These are phyloP conservation scores for Trichomonas tenax DNA, from an alignment of 208 protist genomes.

Conservation along the genomic window DNA sequence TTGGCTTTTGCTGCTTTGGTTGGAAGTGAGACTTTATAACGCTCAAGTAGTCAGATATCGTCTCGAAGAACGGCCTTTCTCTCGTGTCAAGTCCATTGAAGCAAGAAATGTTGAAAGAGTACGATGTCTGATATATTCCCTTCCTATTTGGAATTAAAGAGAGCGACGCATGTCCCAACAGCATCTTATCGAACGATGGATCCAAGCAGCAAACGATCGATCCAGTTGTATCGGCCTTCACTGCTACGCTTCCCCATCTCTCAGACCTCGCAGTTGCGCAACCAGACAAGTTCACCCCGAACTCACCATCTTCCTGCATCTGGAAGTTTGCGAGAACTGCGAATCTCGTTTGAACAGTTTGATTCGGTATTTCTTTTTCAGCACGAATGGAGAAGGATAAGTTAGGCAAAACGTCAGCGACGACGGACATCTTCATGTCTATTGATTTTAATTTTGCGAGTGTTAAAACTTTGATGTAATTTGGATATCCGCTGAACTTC, in stretches of 20 bases:
- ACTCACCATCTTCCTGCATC: background rate
- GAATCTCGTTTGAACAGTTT: background rate
- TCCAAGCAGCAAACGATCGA: background rate
- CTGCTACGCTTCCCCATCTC: background rate
- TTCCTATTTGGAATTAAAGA: background rate
- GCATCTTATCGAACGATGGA: background rate
- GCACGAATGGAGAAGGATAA: background rate
- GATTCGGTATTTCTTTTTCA: background rate
- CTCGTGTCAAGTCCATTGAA: background rate
- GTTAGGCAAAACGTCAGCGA: background rate
- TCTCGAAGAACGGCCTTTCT: background rate
- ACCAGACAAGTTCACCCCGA: background rate
- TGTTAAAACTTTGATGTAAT: background rate
- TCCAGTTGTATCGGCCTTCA: background rate
- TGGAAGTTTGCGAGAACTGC: background rate
- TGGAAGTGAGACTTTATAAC: background rate
- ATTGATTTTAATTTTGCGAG: background rate
- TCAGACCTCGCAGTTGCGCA: background rate
- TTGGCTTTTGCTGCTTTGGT: background rate
- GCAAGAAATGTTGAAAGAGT: background rate
- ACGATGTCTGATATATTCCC: background rate
- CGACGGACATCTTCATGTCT: background rate
- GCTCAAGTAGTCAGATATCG: background rate
- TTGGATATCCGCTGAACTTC: background rate
- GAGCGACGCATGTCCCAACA: background rate